Evolutionary conservation across 1,284 basidiomycete genomes (phyloP), one percentile per base, ranked within the genome.

Genomic region (Peniophora sp.): DNA sequence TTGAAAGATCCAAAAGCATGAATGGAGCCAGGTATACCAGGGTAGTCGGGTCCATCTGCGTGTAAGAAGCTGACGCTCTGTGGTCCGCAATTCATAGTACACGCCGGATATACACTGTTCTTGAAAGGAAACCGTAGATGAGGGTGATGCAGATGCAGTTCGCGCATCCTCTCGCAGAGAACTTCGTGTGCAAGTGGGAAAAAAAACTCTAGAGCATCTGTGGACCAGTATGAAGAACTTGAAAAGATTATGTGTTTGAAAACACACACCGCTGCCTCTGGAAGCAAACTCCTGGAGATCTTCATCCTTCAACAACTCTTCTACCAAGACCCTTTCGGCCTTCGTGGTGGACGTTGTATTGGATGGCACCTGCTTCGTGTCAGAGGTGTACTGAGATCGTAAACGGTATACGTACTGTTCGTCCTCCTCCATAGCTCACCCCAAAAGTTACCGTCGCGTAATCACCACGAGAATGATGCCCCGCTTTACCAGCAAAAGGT

Each of bases 1-100:
- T 66, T 53, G 38, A 56, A 67, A 3, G 45, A 23, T 0, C 65
- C 65, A 14, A 60, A 39, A 0, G 60, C 52, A 1, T 53, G 57
- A 20, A 66, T 58, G 2, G 56, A 50, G 45, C 65, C 66, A 46
- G 49, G 50, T 1, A 59, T 60, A 35, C 41, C 50, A 0, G 60
- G 43, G 1, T 53, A 19, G 47, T 66, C 64, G 8, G 3, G 11
- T 9, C 25, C 9, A 47, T 66, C 62, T 12, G 41, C 46, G 51
- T 64, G 59, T 11, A 20, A n/a, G 9, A 20, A 44, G 1, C 48
- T 38, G 2, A 55, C 32, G 1, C 45, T 50, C 2, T 54, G 35
- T 0, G 52, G 56, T 12, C 58, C 62, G 47, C 60, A 54, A 48
- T 65, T 64, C 47, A 60, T 48, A 0, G 63, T 54, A 0, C 45